These are phyloP conservation scores for Penicillium fuscoglaucum DNA, from an alignment of 2,329 filamentous ascomycete genomes.

Conservation along the genomic window DNA sequence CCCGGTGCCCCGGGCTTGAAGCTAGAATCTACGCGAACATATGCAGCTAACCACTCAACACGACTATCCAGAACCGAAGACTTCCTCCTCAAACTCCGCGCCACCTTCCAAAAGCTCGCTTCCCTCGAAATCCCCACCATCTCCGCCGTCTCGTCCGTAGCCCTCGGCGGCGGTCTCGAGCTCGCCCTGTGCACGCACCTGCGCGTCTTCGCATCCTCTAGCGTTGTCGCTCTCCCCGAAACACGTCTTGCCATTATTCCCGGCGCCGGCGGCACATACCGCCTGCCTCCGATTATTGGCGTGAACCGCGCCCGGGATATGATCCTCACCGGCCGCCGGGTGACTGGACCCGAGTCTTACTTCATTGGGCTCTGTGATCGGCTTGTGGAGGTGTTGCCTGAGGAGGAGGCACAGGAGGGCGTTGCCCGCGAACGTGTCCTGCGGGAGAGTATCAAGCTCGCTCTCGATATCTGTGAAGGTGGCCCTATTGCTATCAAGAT, in stretches of 20 bases:
- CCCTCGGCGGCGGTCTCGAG: constrained; percentile 91
- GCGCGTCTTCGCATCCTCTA: constrained; percentile 79
- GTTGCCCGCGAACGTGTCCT: constrained; percentile 68
- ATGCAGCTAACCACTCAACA: constrained; percentile 2
- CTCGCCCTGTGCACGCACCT: constrained; percentile 86
- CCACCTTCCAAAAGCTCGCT: constrained; percentile 71
- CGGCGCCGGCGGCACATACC: constrained; percentile 88
- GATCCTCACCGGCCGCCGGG: constrained; percentile 84
- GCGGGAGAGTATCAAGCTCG: constrained; percentile 73
- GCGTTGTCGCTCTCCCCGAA: constrained; percentile 80
- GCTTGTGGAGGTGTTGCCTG: constrained; percentile 73
- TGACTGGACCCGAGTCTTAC: constrained; percentile 81
- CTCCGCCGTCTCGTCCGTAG: constrained; percentile 78
- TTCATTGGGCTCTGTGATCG: constrained; percentile 87
- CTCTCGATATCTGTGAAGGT: constrained; percentile 83
- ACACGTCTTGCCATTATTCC: constrained; percentile 92
- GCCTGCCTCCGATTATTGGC: constrained; percentile 80
- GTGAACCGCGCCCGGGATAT: constrained; percentile 80
- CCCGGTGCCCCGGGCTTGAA: background rate
- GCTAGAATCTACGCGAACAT: background rate
- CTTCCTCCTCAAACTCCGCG: constrained; percentile 76
- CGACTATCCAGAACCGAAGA: constrained; percentile 62
- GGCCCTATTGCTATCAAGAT: constrained; percentile 80
- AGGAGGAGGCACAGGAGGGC: constrained; percentile 53
- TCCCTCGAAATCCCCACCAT: constrained; percentile 85